phyloP scores from a whole-genome alignment of 805 yeast species.

The Wickerhamomyces pijperi region DNA sequence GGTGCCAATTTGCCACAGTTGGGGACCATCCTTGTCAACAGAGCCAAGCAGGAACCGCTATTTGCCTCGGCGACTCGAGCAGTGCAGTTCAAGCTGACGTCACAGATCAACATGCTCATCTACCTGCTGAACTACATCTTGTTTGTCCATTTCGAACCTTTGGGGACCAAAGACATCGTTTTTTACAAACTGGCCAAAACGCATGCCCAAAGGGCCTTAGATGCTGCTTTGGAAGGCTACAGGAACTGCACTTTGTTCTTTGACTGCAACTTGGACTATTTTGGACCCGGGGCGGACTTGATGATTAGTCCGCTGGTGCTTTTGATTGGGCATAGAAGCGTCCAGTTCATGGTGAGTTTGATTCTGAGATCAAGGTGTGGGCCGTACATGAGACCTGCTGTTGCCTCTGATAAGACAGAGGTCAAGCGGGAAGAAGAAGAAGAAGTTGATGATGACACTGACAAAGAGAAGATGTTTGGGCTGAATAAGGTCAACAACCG shows the following conservation, averaged over 20 bases:
- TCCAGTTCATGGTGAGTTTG: conserved; percentile 47
- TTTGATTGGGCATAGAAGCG: conserved; percentile 43
- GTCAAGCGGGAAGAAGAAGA: conserved; percentile 20
- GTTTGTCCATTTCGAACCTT: conserved; percentile 32
- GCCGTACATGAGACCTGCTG: conserved; percentile 22
- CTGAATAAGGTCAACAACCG: conserved; percentile 11
- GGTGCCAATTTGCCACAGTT: conserved; percentile 27
- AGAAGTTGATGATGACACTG: no score
- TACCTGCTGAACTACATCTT: conserved; percentile 40
- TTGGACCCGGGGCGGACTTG: conserved; percentile 32
- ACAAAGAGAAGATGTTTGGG: conserved; percentile 2
- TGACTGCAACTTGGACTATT: conserved; percentile 22
- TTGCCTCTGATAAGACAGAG: conserved; percentile 1
- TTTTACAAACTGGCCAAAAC: conserved; percentile 23
- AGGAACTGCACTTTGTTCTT: conserved; percentile 30
- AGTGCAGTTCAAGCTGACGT: conserved; percentile 26
- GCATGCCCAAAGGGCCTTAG: conserved; percentile 31
- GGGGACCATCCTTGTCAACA: conserved; percentile 15
- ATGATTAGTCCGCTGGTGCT: conserved; percentile 37
- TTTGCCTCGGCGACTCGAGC: conserved; percentile 25
- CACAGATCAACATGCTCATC: conserved; percentile 33
- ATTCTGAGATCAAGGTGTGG: conserved; percentile 37
- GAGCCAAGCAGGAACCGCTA: conserved; percentile 14
- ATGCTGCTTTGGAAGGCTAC: conserved; percentile 32
- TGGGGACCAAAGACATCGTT: conserved; percentile 24